These are phyloP conservation scores for Kazachstania sp. DNA, from an alignment of 1,139 yeast genomes.

Conservation along the genomic window DNA sequence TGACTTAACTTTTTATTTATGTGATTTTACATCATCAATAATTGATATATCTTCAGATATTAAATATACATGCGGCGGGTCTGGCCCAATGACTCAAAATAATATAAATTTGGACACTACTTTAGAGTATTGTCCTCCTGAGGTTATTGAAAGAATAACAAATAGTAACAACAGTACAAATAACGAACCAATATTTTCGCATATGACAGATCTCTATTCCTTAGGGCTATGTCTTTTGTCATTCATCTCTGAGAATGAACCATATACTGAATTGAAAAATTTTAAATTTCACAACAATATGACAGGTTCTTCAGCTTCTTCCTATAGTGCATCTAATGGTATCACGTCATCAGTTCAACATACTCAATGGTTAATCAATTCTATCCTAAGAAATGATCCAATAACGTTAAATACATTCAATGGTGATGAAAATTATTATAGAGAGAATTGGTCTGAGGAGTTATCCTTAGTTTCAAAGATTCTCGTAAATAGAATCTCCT, in stretches of 20 bases:
- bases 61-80: neutral
- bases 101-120: constrained; percentile 10
- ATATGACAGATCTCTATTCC: constrained; percentile 15
- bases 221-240: constrained; percentile 17
- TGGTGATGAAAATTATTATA: constrained; percentile 40
- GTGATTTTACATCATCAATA: constrained; percentile 15
- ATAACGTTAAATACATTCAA: constrained; percentile 35
- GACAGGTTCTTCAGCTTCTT: neutral
- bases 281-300: constrained; percentile 4
- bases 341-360: constrained; percentile 12
- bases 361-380: constrained; percentile 18
- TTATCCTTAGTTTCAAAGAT: constrained; percentile 9
- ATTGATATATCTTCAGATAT: constrained; percentile 1
- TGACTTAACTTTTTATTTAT: constrained; percentile 8
- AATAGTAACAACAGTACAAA: neutral
- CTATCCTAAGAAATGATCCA: constrained; percentile 15
- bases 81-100: neutral
- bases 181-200: neutral
- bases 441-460: constrained; percentile 31
- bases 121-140: constrained; percentile 18
- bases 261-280: constrained; percentile 12
- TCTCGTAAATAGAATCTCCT: constrained; percentile 9
- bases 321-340: neutral
- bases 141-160: constrained; percentile 1
- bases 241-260: constrained; percentile 15